These are phyloP conservation scores for Hypoxylon cercidicola DNA, from an alignment of 495 filamentous ascomycete genomes.

Conservation along the genomic window DNA sequence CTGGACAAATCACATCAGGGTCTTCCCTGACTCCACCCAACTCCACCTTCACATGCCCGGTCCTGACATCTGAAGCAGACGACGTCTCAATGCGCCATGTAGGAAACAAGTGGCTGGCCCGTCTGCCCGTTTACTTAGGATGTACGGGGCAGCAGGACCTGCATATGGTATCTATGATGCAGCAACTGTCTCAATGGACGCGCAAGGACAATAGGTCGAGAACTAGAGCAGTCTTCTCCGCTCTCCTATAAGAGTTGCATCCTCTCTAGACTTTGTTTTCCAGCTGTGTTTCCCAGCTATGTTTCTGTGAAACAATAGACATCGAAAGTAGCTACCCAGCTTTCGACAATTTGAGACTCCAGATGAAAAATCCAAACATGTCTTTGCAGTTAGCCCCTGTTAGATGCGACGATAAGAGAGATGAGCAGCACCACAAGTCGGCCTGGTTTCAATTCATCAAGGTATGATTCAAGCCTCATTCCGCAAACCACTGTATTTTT, in stretches of 20 bases:
- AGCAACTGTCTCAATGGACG: conserved; percentile 20
- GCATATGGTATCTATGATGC: conserved; percentile 24
- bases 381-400: conserved; percentile 27
- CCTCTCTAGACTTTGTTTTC: neutral
- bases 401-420: conserved; percentile 38
- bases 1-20: conserved; percentile 12
- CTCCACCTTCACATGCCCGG: conserved; percentile 38
- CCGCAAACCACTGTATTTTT: neutral
- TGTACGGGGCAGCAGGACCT: conserved; percentile 14
- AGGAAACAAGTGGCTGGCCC: conserved; percentile 14
- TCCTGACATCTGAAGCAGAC: conserved; percentile 35
- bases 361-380: conserved; percentile 17
- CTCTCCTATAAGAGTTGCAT: neutral
- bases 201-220: conserved; percentile 2
- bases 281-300: neutral
- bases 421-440: conserved; percentile 37
- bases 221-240: neutral
- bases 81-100: conserved; percentile 35
- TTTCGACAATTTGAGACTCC: neutral
- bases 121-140: conserved; percentile 1
- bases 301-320: neutral
- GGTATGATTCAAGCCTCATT: conserved; percentile 24
- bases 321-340: neutral
- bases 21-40: conserved; percentile 18
- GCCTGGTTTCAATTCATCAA: conserved; percentile 51